A percentile compares a stretch with the other conserved stretches of the same genome.
phyloP scores from a whole-genome alignment of 352 stramenopile genomes.

The Phytophthora hybrid region DNA sequence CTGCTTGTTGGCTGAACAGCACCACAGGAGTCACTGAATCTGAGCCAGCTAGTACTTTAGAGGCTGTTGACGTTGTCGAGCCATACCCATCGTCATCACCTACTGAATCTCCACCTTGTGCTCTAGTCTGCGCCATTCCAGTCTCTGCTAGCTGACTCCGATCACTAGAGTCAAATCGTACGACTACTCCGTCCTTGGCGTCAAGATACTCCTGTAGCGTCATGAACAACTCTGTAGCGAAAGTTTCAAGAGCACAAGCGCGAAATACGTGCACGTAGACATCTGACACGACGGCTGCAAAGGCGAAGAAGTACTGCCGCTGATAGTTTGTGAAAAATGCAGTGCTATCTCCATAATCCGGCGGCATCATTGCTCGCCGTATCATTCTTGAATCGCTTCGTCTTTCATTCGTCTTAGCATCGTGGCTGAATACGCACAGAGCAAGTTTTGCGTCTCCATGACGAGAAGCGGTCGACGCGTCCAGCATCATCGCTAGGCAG shows the following conservation, averaged over 20 bases:
- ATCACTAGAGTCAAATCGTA: too few species aligned
- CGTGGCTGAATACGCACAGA: constrained; percentile 69
- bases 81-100: too few species aligned
- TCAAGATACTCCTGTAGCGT: too few species aligned
- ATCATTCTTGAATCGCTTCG: constrained; percentile 16
- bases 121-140: too few species aligned
- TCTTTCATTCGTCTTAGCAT: constrained; percentile 21
- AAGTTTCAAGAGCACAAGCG: constrained; percentile 59
- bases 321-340: constrained; percentile 60
- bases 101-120: too few species aligned
- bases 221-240: too few species aligned
- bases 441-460: constrained; percentile 46
- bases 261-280: constrained; percentile 67
- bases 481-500: constrained; percentile 75
- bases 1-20: too few species aligned
- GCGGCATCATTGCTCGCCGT: constrained; percentile 15
- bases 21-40: too few species aligned
- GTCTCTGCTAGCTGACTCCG: too few species aligned
- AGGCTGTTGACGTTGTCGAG: too few species aligned
- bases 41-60: too few species aligned
- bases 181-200: too few species aligned
- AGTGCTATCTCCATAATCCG: constrained; percentile 21
- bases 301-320: constrained; percentile 62
- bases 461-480: constrained; percentile 28
- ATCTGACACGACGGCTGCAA: constrained; percentile 55